phyloP scores from a whole-genome alignment of 495 filamentous ascomycete genomes.

The Aspergillus indologenus region DNA sequence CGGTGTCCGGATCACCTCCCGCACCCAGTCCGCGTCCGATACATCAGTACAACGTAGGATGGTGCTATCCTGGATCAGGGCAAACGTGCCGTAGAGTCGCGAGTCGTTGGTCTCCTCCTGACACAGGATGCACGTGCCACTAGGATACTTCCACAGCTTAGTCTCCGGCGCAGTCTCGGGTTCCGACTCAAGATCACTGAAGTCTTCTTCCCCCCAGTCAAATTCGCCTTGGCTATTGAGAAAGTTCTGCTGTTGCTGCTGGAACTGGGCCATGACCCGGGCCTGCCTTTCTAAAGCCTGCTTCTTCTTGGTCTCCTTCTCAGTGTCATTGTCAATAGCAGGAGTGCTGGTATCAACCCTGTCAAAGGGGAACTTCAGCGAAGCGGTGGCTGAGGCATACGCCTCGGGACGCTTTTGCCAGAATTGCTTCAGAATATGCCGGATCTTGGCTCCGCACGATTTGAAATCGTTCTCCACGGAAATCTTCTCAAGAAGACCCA shows the following conservation, averaged over 20 bases:
- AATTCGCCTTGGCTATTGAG: constrained; percentile 78
- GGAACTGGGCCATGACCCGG: constrained; percentile 93
- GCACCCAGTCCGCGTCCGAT: constrained; percentile 75
- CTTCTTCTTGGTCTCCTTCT: constrained; percentile 81
- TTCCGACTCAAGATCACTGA: constrained; percentile 66
- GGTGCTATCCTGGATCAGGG: constrained; percentile 79
- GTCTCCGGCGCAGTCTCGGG: constrained; percentile 52
- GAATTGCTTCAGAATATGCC: constrained; percentile 80
- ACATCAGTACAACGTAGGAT: constrained; percentile 84
- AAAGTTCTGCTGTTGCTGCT: constrained; percentile 93
- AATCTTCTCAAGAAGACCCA: constrained; percentile 71
- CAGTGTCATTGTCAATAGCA: constrained; percentile 58
- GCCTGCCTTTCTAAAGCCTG: constrained; percentile 86
- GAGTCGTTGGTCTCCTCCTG: constrained; percentile 93
- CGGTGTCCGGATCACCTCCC: constrained; percentile 76
- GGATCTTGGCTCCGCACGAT: constrained; percentile 79
- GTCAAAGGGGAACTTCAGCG: constrained; percentile 51
- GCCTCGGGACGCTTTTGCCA: constrained; percentile 70
- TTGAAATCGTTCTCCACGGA: constrained; percentile 70
- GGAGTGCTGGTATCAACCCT: constrained; percentile 57
- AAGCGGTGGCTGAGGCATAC: constrained; percentile 60
- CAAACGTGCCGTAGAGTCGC: constrained; percentile 87
- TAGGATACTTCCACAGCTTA: constrained; percentile 89
- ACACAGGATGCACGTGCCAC: constrained; percentile 90
- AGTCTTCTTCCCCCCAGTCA: constrained; percentile 79